A percentile compares a stretch with the other conserved stretches of the same genome.
Conservation (phyloP, 441 rosid genomes). For the Gossypium davidsonii region DNA sequence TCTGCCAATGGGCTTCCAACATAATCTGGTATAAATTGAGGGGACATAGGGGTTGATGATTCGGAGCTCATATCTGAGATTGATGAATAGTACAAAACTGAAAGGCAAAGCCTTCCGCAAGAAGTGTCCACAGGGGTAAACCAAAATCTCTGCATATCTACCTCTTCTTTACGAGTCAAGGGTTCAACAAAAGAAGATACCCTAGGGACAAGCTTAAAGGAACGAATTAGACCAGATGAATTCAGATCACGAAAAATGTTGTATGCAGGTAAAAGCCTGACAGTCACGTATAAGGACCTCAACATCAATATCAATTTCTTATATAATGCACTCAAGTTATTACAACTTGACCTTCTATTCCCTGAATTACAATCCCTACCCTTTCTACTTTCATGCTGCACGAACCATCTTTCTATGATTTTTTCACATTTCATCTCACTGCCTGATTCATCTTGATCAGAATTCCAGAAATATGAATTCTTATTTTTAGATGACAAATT, state of each 20-base stretch:
- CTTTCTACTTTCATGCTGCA: slow-evolving; percentile 72
- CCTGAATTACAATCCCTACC: slow-evolving; percentile 41
- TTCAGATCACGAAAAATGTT: slow-evolving; percentile 72
- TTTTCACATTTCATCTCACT: slow-evolving; percentile 47
- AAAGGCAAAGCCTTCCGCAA: slow-evolving; percentile 83
- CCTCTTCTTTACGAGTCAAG: slow-evolving; percentile 72
- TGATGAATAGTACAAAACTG: slow-evolving; percentile 55
- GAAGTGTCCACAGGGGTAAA: slow-evolving; percentile 84
- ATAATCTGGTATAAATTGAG: slow-evolving; percentile 77
- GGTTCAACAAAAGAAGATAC: slow-evolving; percentile 77
- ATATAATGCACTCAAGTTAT: slow-evolving; percentile 48
- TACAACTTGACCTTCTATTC: slow-evolving; percentile 56
- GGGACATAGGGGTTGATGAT: slow-evolving; percentile 68
- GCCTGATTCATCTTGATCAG: slow-evolving; percentile 59
- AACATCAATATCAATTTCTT: slow-evolving; percentile 71
- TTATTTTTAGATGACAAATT: slow-evolving; percentile 44
- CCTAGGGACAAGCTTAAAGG: slow-evolving; percentile 64
- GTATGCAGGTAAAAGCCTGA: slow-evolving; percentile 89
- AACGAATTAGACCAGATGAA: slow-evolving; percentile 51
- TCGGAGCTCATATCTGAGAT: slow-evolving; percentile 62
- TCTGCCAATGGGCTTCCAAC: slow-evolving; percentile 94
- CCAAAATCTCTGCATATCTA: slow-evolving; percentile 73
- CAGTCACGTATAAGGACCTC: slow-evolving; percentile 78
- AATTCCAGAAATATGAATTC: slow-evolving; percentile 42
- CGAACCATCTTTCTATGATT: slow-evolving; percentile 87